Evolutionary conservation across 768 basidiomycete species (phyloP).

Genomic region (Trametes elegans): DNA sequence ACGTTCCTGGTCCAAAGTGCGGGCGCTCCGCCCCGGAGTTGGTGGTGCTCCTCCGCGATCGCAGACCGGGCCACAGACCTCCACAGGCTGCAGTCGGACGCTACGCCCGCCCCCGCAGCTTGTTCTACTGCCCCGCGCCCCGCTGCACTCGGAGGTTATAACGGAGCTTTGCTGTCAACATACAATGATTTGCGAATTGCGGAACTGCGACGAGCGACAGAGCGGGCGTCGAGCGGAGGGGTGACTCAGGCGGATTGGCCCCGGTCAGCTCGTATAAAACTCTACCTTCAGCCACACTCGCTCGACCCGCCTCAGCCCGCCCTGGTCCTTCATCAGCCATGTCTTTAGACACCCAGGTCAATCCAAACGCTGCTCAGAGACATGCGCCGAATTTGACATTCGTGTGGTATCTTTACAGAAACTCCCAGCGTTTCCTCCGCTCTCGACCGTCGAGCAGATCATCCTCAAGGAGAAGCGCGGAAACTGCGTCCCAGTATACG

Average conservation of each 20-base stretch:
- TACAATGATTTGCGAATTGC: neutral
- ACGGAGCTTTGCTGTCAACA: neutral
- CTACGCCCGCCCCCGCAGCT: too few species aligned
- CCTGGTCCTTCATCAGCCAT: neutral
- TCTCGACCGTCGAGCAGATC: slow-evolving; percentile 72
- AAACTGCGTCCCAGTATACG: slow-evolving; percentile 91
- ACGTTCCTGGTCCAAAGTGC: neutral
- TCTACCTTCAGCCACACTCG: neutral
- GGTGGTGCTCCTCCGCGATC: slow-evolving; percentile 5
- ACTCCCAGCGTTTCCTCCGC: slow-evolving; percentile 65
- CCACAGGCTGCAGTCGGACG: too few species aligned
- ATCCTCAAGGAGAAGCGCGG: slow-evolving; percentile 80
- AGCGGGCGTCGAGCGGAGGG: neutral
- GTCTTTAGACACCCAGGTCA: slow-evolving; percentile 30
- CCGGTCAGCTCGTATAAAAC: neutral
- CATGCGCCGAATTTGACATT: neutral
- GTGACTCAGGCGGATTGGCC: slow-evolving; percentile 8
- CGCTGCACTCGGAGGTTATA: too few species aligned
- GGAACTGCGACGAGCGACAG: slow-evolving; percentile 1
- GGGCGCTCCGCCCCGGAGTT: slow-evolving; percentile 15
- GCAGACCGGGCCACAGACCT: too few species aligned
- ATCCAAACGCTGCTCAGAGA: neutral
- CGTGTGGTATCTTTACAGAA: slow-evolving; percentile 41
- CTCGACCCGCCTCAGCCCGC: neutral
- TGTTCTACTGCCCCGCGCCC: too few species aligned